Evolutionary conservation across 352 stramenopile genomes (phyloP).

Genomic region (Pythium sp.): DNA sequence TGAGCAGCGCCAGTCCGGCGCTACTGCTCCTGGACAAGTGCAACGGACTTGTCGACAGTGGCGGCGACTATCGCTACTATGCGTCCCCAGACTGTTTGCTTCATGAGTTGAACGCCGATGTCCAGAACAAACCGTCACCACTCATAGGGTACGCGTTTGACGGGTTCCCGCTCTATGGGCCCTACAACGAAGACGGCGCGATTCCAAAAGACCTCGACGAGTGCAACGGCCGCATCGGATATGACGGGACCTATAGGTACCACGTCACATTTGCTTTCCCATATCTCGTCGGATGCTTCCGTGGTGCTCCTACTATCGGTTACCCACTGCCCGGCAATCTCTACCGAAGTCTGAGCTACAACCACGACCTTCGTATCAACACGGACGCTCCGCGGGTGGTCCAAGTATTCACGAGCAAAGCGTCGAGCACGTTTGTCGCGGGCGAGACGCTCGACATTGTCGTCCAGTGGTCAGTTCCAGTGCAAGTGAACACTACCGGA

Average conservation of each 20-base stretch:
- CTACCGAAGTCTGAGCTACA: conserved; percentile 60
- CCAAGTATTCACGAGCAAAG: conserved; percentile 66
- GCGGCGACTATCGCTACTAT: conserved; percentile 76
- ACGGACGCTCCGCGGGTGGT: conserved; percentile 37
- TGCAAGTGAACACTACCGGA: conserved; percentile 31
- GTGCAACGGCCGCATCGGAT: conserved; percentile 61
- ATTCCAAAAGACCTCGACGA: conserved; percentile 53
- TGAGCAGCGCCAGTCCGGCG: conserved; percentile 32
- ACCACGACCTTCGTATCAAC: conserved; percentile 44
- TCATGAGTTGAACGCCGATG: conserved; percentile 31
- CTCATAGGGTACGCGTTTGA: conserved; percentile 73
- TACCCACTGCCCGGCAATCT: conserved; percentile 16
- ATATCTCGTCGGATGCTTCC: conserved; percentile 71
- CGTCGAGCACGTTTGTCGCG: conserved; percentile 43
- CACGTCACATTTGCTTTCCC: conserved; percentile 47
- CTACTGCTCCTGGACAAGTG: conserved; percentile 66
- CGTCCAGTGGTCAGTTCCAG: conserved; percentile 50
- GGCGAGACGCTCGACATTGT: conserved; percentile 67
- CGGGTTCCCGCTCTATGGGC: conserved; percentile 72
- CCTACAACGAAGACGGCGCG: conserved; percentile 43
- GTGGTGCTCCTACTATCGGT: conserved; percentile 19
- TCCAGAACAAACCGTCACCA: conserved; percentile 33
- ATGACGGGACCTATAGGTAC: conserved; percentile 71
- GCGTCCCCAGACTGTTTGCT: conserved; percentile 66
- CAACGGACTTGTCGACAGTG: conserved; percentile 58